Base-by-base conservation (phyloP, 805 yeast species). In the Candida germanica region DNA sequence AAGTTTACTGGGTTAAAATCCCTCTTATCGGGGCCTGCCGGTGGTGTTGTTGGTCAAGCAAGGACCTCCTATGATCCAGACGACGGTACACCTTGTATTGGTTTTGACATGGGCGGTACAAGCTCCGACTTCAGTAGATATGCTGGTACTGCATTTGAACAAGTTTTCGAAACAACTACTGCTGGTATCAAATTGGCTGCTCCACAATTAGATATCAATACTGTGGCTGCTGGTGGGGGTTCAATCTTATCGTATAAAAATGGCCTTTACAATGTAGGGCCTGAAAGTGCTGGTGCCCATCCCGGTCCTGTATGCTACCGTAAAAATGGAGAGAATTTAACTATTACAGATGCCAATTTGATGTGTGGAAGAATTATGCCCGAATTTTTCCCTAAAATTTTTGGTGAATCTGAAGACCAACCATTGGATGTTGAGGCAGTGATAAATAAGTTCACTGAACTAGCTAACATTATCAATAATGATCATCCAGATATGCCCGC, bases 41-140 rank as follows among this genome's bases (percentile, higher is more conserved):
- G 54, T 25, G 54, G 54, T n/a, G 50, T 48, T 10, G 53, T 50
- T 28, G 54, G 54, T 12, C 40, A 44, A 26, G 47, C 49, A 11
- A 37, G 38, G 24, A 50, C 54, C 19, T 47, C 43, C 33, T 48
- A 39, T 33, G 51, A 57, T 38, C 43, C 23, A 6, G 70, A 77
- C 42, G 73, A 73, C 37, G 59, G 62, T 9, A 70, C 73, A 16
- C 88, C 95, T 0, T 66, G 83, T 31, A 74, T 86, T 38, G 94
- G 93, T 0, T 83, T 86, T 47, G 95, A 86, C 58, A 84, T 86
- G 89, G 95, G 95, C 33, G 95, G 95, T 32, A 86, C 95, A 1
- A 82, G 91, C 1, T 86, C 95, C 1, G 95, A 86, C 60, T 88
- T 84, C 2, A 78, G 87, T 5, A 67, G 94, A 43, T 86, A 64